Conservation (phyloP, 768 basidiomycete genomes). For the Agrocybe chaxingu region DNA sequence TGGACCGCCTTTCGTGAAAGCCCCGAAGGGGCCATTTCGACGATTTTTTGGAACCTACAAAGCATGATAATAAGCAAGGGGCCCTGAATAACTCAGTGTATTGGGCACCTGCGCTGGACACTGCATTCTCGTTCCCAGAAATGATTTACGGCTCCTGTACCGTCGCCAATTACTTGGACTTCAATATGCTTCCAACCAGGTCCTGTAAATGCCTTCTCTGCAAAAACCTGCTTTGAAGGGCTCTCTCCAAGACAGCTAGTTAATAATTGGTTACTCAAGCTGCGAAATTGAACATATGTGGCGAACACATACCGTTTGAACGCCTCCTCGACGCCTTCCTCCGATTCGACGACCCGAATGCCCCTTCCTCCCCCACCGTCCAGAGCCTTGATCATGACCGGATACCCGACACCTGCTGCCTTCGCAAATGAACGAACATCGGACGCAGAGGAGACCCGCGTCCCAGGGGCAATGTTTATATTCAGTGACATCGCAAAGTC, state of each 20-base stretch:
- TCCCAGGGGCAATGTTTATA: conserved; percentile 28
- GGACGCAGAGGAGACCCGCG: conserved; percentile 19
- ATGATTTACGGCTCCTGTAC: conserved; percentile 73
- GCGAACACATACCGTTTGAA: conserved; percentile 50
- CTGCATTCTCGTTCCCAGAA: conserved; percentile 92
- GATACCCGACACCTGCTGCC: conserved; percentile 24
- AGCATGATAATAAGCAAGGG: neutral
- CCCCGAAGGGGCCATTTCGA: conserved; percentile 81
- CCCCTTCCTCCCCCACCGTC: conserved; percentile 90
- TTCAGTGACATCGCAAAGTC: conserved; percentile 27
- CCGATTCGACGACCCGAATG: conserved; percentile 79
- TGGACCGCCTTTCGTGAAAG: conserved; percentile 66
- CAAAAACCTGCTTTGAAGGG: conserved; percentile 57
- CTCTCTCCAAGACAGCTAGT: conserved; percentile 35
- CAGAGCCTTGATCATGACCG: conserved; percentile 87
- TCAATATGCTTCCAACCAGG: conserved; percentile 81
- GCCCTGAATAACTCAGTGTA: neutral
- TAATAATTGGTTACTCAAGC: neutral
- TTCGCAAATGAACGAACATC: conserved; percentile 26
- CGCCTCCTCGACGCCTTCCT: conserved; percentile 67
- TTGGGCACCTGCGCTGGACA: conserved; percentile 70
- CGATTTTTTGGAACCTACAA: conserved; percentile 70
- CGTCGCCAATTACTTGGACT: conserved; percentile 82
- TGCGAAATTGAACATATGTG: neutral
- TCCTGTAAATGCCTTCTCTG: conserved; percentile 80